Conservation (phyloP, 1,139 yeast species). For the Debaryomyces udenii region DNA sequence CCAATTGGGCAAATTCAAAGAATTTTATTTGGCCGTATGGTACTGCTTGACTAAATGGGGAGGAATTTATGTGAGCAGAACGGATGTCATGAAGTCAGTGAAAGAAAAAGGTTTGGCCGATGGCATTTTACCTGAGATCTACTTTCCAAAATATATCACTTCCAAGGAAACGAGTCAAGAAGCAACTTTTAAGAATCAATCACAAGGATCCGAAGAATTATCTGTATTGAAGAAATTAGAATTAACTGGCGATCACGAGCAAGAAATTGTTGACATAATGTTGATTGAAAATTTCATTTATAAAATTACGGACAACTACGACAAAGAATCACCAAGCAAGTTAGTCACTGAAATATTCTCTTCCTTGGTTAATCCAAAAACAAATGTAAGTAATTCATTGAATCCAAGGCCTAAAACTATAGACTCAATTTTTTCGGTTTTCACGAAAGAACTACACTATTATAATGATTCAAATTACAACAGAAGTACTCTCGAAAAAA, state of each 20-base stretch:
- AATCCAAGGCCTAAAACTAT: conserved; percentile 30
- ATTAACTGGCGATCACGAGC: conserved; percentile 5
- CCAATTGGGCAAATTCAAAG: conserved; percentile 35
- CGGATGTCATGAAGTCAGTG: conserved; percentile 15
- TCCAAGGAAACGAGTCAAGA: conserved; percentile 9
- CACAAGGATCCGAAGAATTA: not conserved
- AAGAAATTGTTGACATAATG: conserved; percentile 18
- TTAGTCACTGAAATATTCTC: conserved; percentile 29
- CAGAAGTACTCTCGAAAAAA: conserved; percentile 17
- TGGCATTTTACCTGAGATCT: conserved; percentile 14
- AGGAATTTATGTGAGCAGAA: conserved; percentile 23
- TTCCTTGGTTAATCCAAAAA: conserved; percentile 23
- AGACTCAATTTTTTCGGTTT: conserved; percentile 33
- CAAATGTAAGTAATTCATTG: conserved; percentile 21
- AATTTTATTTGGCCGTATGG: conserved; percentile 36
- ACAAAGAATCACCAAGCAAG: conserved; percentile 21
- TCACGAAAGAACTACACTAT: conserved; percentile 39
- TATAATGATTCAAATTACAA: conserved; percentile 38
- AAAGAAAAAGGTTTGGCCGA: conserved; percentile 13
- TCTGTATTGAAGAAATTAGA: conserved; percentile 9
- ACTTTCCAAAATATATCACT: conserved; percentile 16
- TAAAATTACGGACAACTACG: conserved; percentile 32
- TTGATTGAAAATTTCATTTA: conserved; percentile 39
- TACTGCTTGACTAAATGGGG: conserved; percentile 39
- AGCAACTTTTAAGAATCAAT: not conserved